Percentiles rank a stretch among this genome's conserved stretches.
Conservation (phyloP, 2,329 filamentous ascomycete species). For the Chaetomium sp. region DNA sequence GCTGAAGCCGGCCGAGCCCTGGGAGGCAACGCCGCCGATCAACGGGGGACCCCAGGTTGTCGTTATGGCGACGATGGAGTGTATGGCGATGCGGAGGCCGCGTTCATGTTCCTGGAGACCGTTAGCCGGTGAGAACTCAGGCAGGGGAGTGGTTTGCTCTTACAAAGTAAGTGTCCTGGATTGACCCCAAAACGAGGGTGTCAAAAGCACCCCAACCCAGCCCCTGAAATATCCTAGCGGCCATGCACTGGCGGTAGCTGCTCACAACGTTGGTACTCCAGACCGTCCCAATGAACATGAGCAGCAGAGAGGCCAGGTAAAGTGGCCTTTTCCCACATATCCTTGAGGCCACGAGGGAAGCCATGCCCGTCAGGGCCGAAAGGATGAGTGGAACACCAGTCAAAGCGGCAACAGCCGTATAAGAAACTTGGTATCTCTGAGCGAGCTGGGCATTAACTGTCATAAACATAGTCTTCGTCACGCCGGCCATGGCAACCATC, state of each 20-base stretch:
- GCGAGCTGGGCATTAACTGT: slow-evolving; percentile 51
- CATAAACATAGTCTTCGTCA: slow-evolving; percentile 58
- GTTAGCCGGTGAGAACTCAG: slow-evolving; percentile 31
- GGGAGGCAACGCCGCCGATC: slow-evolving; percentile 53
- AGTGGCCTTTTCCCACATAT: slow-evolving; percentile 57
- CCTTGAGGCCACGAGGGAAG: slow-evolving; percentile 47
- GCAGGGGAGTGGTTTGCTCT: slow-evolving; percentile 30
- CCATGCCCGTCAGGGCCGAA: slow-evolving; percentile 50
- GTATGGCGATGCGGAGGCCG: slow-evolving; percentile 47
- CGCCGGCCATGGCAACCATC: slow-evolving; percentile 50
- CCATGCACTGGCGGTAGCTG: slow-evolving; percentile 52
- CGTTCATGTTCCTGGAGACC: slow-evolving; percentile 57
- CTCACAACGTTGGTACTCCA: slow-evolving; percentile 52
- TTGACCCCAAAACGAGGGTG: slow-evolving; percentile 53
- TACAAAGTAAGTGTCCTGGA: slow-evolving; percentile 62
- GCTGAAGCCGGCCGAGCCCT: slow-evolving; percentile 45
- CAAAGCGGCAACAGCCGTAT: slow-evolving; percentile 51
- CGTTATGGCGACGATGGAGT: slow-evolving; percentile 48
- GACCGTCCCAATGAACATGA: slow-evolving; percentile 52
- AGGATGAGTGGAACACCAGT: slow-evolving; percentile 57
- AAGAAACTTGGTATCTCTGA: slow-evolving; percentile 47
- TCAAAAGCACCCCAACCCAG: slow-evolving; percentile 63
- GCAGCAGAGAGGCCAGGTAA: slow-evolving; percentile 50
- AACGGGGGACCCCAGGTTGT: slow-evolving; percentile 58
- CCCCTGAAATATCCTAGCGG: slow-evolving; percentile 57